Base-by-base conservation (phyloP, 345 rosid genomes). In the Viola odorata region DNA sequence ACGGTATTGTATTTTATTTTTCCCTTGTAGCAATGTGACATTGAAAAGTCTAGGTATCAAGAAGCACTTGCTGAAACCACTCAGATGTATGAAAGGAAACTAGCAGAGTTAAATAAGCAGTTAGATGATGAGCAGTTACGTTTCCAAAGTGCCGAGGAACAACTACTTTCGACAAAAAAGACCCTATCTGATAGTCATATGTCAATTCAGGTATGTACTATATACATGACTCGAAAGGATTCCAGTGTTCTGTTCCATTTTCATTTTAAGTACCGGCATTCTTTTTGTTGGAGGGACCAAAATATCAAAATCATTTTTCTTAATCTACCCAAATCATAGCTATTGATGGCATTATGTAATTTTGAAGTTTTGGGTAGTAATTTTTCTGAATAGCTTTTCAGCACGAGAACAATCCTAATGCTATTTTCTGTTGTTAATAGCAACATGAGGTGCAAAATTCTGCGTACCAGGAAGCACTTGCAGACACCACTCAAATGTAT, bases 51-150 rank as follows among this genome's bases (percentile, higher is more conserved):
- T 53, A 69, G 83, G 41, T 80, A 82, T 74, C 83, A 87, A 71
- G 84, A 85, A 57, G 79, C 79, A 56, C 77, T 85, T 65, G 87
- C 85, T 57, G 92, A 89, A 65, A 78, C 81, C 61, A 89, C 85
- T 71, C 84, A 82, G 72, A 81, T 79, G 82, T 87, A 89, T 61
- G 96, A 91, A 80, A 85, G 68, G 67, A 89, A 84, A 75, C 73
- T 91, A 71, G 79, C 75, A 3, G 89, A 85, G 65, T 59, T 89
- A 71, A 73, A 74, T 63, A 78, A 79, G 73, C 83, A 60, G 67
- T 75, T 84, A 54, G 91, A 89, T 57, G 75, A 73, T 63, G 89
- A 87, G 68, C 74, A 45, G 58, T 67, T 69, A 37, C 68, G 41
- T 52, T 67, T 80, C 58, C 63, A 54, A 77, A 63, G 55, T 37